Evolutionary conservation across 108 stramenopile genomes (phyloP).

Genomic region (Nitzschia sp.): DNA sequence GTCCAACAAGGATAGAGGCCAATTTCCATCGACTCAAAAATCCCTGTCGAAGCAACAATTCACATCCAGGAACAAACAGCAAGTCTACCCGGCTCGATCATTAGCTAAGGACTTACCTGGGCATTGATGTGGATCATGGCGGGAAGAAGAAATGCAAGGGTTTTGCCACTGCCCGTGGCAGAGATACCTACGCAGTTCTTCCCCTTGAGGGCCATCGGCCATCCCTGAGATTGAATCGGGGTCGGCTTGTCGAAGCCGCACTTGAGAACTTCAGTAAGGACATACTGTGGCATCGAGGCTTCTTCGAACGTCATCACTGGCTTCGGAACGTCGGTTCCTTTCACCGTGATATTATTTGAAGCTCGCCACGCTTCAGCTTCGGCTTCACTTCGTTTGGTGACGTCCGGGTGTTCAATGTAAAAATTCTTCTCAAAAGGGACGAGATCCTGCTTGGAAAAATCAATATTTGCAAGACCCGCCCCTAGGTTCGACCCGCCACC

Average conservation of each 20-base stretch:
- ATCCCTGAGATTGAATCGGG: conserved; percentile 98
- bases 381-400: conserved; percentile 78
- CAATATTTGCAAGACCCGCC: conserved; percentile 60
- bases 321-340: conserved; percentile 93
- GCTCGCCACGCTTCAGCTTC: conserved; percentile 91
- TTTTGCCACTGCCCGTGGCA: conserved; percentile 88
- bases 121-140: conserved; percentile 99
- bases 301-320: conserved; percentile 95
- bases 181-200: conserved; percentile 97
- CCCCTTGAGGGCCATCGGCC: conserved; percentile 99
- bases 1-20: conserved; percentile 5
- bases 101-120: conserved; percentile 72
- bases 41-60: background rate
- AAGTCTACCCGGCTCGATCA: background rate
- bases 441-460: conserved; percentile 83
- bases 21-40: background rate
- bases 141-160: conserved; percentile 94
- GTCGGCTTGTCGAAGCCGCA: conserved; percentile 96
- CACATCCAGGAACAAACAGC: conserved; percentile 1
- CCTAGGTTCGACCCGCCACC: conserved; percentile 75
- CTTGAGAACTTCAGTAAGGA: conserved; percentile 92
- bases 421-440: conserved; percentile 98
- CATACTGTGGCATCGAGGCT: conserved; percentile 96
- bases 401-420: conserved; percentile 99
- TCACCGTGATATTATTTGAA: conserved; percentile 83